Conservation (phyloP, 768 basidiomycete species). For the Pseudohyphozyma bogoriensis region DNA sequence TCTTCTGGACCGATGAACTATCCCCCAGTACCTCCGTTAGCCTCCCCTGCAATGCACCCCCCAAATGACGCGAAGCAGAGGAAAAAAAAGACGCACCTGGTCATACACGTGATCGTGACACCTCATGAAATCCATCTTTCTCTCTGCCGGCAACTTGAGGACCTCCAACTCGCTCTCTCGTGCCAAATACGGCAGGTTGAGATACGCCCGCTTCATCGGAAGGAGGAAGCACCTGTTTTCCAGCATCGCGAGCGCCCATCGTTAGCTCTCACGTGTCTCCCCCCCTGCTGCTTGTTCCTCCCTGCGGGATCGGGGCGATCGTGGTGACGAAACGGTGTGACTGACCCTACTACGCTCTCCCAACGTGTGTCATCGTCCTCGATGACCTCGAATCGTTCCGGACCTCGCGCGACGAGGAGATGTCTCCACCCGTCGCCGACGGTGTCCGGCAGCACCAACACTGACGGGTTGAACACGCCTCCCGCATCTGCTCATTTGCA, state of each 20-base stretch:
- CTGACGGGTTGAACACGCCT: conserved; percentile 8
- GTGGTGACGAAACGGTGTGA: not conserved
- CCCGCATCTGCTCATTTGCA: not conserved
- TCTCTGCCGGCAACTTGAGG: conserved; percentile 13
- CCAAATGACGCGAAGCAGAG: not conserved
- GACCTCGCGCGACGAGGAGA: conserved; percentile 10
- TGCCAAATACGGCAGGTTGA: conserved; percentile 10
- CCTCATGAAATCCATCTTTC: conserved; percentile 7
- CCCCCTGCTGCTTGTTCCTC: not conserved
- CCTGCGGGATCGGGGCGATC: not conserved
- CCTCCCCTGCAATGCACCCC: no score
- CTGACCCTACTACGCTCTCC: conserved; percentile 11
- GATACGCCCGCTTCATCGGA: conserved; percentile 4
- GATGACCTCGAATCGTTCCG: conserved; percentile 15
- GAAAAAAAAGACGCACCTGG: not conserved
- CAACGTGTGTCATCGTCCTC: conserved; percentile 12
- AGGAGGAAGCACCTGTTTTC: conserved; percentile 10
- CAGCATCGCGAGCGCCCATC: not conserved
- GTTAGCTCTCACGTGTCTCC: not conserved
- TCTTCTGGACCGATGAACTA: conserved; percentile 19
- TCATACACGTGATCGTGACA: conserved; percentile 1
- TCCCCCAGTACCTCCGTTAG: not conserved
- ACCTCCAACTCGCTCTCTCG: conserved; percentile 14
- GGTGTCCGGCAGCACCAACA: conserved; percentile 5
- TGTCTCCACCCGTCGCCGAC: conserved; percentile 3